phyloP scores from a whole-genome alignment of 2,329 filamentous ascomycete species.

The Phaeosphaeria sp. region DNA sequence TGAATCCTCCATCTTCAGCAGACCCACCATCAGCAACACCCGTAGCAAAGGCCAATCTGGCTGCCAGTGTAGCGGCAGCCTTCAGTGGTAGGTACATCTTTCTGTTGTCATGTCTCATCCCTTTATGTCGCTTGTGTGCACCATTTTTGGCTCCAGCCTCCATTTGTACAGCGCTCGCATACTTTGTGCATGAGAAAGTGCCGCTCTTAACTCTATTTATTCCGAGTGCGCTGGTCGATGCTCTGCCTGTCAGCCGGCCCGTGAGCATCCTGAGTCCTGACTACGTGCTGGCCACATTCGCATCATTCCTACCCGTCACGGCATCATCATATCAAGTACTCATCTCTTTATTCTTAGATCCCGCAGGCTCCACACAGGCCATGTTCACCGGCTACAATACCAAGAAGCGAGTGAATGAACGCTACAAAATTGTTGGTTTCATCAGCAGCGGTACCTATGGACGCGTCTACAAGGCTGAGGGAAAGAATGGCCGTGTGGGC shows the following conservation, averaged over 20 bases:
- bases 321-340: not conserved
- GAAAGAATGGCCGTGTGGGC: conserved; percentile 73
- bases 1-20: conserved; percentile 3
- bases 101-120: conserved; percentile 5
- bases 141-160: not conserved
- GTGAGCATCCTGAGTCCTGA: not conserved
- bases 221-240: not conserved
- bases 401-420: conserved; percentile 88
- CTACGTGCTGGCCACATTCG: not conserved
- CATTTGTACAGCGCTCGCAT: not conserved
- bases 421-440: conserved; percentile 96
- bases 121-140: not conserved
- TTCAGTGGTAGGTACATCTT: conserved; percentile 46
- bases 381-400: conserved; percentile 62
- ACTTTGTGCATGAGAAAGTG: not conserved
- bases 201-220: not conserved
- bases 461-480: conserved; percentile 92
- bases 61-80: conserved; percentile 48
- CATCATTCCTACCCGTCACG: not conserved
- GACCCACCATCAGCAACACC: conserved; percentile 34
- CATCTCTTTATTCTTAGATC: conserved; percentile 21
- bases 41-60: conserved; percentile 40
- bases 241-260: not conserved
- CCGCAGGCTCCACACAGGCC: conserved; percentile 35
- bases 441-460: conserved; percentile 98